Conservation (phyloP, 176 grass and related monocot species). For the Triticum monococcum region DNA sequence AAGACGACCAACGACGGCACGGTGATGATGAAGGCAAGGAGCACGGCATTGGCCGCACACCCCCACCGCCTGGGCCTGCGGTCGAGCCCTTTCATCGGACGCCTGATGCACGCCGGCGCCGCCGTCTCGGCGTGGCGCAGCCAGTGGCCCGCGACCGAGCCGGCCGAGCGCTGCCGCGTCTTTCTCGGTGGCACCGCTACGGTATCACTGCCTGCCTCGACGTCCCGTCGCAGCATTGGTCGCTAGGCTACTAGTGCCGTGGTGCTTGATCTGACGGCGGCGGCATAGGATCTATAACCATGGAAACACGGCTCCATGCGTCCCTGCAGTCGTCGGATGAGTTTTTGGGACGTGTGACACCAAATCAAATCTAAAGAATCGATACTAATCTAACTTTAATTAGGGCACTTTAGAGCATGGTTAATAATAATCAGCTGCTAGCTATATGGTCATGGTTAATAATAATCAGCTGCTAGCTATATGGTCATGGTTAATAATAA, state of each 20-base stretch:
- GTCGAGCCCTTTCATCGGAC: background rate
- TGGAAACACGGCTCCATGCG: background rate
- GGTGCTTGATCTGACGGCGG: too few species aligned
- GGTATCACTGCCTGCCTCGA: background rate
- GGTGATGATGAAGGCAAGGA: slow-evolving; percentile 20
- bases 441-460: too few species aligned
- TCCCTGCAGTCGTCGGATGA: background rate
- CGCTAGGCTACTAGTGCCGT: background rate
- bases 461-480: too few species aligned
- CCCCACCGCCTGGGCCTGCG: background rate
- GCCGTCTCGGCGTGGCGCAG: background rate
- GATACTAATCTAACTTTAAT: background rate
- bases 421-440: too few species aligned
- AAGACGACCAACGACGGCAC: slow-evolving; percentile 30
- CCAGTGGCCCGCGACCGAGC: background rate
- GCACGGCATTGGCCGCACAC: background rate
- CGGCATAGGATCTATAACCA: background rate
- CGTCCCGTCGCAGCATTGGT: slow-evolving; percentile 12
- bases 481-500: too few species aligned
- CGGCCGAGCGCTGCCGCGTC: background rate
- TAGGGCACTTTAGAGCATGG: too few species aligned
- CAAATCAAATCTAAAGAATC: background rate
- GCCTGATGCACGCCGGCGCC: background rate
- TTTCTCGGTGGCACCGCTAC: background rate
- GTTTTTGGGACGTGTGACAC: background rate